phyloP scores from a whole-genome alignment of 2,329 filamentous ascomycete species.

The Hypoxylon sp. region DNA sequence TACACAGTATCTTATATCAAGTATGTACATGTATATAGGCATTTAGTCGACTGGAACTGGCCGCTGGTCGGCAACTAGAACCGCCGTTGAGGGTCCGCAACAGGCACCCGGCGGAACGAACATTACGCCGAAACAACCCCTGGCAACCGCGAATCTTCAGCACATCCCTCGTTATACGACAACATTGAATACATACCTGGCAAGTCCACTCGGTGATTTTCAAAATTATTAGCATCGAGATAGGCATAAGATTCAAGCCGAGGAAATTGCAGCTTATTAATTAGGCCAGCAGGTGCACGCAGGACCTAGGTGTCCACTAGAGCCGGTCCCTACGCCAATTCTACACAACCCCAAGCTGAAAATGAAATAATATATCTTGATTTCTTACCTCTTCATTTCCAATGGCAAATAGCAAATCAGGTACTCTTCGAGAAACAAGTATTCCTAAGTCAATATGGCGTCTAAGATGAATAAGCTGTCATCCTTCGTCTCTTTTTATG shows the following conservation, averaged over 20 bases:
- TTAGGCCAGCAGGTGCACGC: no score
- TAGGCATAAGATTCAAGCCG: neutral
- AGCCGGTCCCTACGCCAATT: no score
- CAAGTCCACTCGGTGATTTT: neutral
- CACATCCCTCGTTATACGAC: neutral
- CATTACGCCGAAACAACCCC: slow-evolving; percentile 27
- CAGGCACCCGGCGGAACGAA: slow-evolving; percentile 14
- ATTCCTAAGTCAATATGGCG: neutral
- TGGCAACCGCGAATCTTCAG: neutral
- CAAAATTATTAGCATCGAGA: neutral
- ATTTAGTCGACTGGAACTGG: neutral
- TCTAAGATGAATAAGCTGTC: slow-evolving; percentile 52
- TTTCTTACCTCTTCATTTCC: no score
- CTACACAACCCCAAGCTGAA: no score
- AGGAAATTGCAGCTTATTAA: neutral
- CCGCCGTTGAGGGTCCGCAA: slow-evolving; percentile 19
- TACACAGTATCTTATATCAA: no score
- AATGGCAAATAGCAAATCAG: no score
- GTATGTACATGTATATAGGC: neutral
- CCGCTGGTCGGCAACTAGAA: slow-evolving; percentile 20
- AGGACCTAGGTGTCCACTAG: no score
- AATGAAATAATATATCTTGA: no score
- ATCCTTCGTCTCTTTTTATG: slow-evolving; percentile 50
- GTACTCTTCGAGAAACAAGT: neutral
- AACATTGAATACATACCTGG: neutral